Percentiles rank a stretch among this genome's conserved stretches.
Evolutionary conservation across 805 yeast genomes (phyloP).

Genomic region (Starmerella floris): DNA sequence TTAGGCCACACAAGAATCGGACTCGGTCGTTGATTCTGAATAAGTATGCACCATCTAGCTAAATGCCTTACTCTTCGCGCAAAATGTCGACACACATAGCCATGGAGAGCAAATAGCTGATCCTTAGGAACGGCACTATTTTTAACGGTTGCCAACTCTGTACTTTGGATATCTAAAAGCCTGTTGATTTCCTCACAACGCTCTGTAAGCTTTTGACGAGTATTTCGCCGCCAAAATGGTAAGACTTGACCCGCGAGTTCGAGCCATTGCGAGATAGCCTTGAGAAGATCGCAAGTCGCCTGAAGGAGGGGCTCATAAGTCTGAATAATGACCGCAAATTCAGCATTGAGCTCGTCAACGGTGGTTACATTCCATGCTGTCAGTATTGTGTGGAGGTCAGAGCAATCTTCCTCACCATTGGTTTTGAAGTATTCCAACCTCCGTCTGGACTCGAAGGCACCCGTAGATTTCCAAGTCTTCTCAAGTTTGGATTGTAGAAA

Average conservation of each 20-base stretch:
- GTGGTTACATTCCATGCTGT: background rate
- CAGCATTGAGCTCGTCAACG: slow-evolving; percentile 7
- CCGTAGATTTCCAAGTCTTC: slow-evolving; percentile 12
- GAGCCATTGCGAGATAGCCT: slow-evolving; percentile 17
- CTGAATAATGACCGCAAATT: slow-evolving; percentile 6
- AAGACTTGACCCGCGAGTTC: slow-evolving; percentile 3
- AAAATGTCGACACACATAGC: slow-evolving; percentile 12
- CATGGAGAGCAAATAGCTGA: slow-evolving; percentile 12
- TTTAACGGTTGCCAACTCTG: background rate
- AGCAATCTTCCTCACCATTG: background rate
- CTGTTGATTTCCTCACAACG: background rate
- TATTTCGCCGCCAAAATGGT: background rate
- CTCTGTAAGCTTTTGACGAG: background rate
- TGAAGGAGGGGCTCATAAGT: slow-evolving; percentile 13
- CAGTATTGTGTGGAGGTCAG: background rate
- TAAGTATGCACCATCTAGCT: slow-evolving; percentile 15
- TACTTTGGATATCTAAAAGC: background rate
- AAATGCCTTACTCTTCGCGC: slow-evolving; percentile 12
- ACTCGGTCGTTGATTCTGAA: slow-evolving; percentile 14
- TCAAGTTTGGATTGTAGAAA: background rate
- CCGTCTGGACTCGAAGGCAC: slow-evolving; percentile 10
- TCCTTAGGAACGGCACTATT: slow-evolving; percentile 1
- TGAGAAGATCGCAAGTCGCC: slow-evolving; percentile 13
- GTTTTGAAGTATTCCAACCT: background rate
- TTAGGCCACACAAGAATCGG: slow-evolving; percentile 14